phyloP scores from a whole-genome alignment of 352 stramenopile species.

The Globisporangium orthogonon region DNA sequence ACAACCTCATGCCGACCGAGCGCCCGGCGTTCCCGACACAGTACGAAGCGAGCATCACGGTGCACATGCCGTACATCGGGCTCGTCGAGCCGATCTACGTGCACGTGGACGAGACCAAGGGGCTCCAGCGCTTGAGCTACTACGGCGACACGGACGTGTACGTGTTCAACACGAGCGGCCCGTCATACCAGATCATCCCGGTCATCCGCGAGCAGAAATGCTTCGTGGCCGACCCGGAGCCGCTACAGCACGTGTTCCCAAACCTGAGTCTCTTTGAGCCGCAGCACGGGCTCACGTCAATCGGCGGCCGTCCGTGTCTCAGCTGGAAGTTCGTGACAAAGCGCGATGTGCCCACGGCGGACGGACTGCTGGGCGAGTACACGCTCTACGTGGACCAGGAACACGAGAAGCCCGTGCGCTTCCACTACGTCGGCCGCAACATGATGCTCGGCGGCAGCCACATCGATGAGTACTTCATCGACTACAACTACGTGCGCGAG shows the following conservation, averaged over 20 bases:
- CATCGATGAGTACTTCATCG: slow-evolving; percentile 88
- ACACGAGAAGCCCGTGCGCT: slow-evolving; percentile 69
- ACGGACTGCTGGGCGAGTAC: slow-evolving; percentile 79
- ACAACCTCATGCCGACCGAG: slow-evolving; percentile 60
- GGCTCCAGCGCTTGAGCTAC: slow-evolving; percentile 84
- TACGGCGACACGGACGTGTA: slow-evolving; percentile 86
- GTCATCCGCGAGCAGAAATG: slow-evolving; percentile 74
- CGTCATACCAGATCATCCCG: slow-evolving; percentile 79
- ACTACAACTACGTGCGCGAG: slow-evolving; percentile 85
- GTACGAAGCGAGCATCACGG: slow-evolving; percentile 83
- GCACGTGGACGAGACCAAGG: slow-evolving; percentile 63
- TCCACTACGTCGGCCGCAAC: slow-evolving; percentile 86
- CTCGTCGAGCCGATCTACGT: slow-evolving; percentile 86
- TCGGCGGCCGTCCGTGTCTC: slow-evolving; percentile 68
- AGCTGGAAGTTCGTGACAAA: slow-evolving; percentile 80
- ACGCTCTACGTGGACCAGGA: slow-evolving; percentile 80
- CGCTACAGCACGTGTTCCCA: slow-evolving; percentile 81
- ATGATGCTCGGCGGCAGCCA: slow-evolving; percentile 80
- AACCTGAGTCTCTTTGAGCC: slow-evolving; percentile 82
- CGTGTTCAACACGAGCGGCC: slow-evolving; percentile 78
- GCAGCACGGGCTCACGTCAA: slow-evolving; percentile 68
- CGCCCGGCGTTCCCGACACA: slow-evolving; percentile 69
- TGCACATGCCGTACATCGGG: slow-evolving; percentile 88
- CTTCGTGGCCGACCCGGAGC: slow-evolving; percentile 49
- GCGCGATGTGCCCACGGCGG: slow-evolving; percentile 36